Percentiles rank a stretch among this genome's conserved stretches.
These are phyloP conservation scores for Cystofilobasidium ferigula DNA, from an alignment of 768 basidiomycete genomes.

Conservation along the genomic window DNA sequence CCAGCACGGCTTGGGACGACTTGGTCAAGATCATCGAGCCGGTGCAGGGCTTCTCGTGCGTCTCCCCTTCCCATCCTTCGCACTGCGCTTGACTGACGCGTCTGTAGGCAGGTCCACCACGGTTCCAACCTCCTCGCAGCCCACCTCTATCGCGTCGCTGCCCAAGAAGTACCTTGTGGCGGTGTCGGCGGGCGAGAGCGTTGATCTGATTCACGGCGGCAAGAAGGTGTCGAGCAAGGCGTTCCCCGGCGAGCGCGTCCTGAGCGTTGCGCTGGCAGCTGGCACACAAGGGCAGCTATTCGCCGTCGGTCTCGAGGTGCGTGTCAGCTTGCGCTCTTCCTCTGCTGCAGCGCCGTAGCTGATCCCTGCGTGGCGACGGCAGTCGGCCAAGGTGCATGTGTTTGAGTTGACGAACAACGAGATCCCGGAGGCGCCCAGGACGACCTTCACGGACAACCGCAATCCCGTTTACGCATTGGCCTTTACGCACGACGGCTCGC, in stretches of 20 bases:
- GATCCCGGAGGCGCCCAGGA: constrained; percentile 44
- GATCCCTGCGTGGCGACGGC: neutral
- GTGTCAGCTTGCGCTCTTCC: neutral
- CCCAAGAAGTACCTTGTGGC: constrained; percentile 30
- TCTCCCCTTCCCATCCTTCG: neutral
- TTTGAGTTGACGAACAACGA: constrained; percentile 53
- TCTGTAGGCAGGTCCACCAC: constrained; percentile 28
- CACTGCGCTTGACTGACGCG: too few relatives aligned
- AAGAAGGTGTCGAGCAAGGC: constrained; percentile 11
- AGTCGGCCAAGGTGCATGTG: constrained; percentile 67
- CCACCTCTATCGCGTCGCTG: constrained; percentile 32
- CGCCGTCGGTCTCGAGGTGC: constrained; percentile 23
- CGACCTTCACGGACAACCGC: constrained; percentile 46
- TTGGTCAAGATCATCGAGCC: constrained; percentile 15
- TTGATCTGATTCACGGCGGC: constrained; percentile 29
- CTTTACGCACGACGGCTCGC: constrained; percentile 64
- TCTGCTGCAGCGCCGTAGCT: neutral
- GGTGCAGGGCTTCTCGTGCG: constrained; percentile 6
- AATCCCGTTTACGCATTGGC: constrained; percentile 62
- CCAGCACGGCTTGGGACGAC: constrained; percentile 73
- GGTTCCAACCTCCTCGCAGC: constrained; percentile 34
- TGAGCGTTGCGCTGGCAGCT: constrained; percentile 11
- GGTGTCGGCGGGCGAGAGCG: constrained; percentile 28
- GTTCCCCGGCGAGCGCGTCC: constrained; percentile 18
- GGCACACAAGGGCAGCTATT: neutral